Evolutionary conservation across 2,329 filamentous ascomycete genomes (phyloP).

Genomic region (Emydomyces testavorans): DNA sequence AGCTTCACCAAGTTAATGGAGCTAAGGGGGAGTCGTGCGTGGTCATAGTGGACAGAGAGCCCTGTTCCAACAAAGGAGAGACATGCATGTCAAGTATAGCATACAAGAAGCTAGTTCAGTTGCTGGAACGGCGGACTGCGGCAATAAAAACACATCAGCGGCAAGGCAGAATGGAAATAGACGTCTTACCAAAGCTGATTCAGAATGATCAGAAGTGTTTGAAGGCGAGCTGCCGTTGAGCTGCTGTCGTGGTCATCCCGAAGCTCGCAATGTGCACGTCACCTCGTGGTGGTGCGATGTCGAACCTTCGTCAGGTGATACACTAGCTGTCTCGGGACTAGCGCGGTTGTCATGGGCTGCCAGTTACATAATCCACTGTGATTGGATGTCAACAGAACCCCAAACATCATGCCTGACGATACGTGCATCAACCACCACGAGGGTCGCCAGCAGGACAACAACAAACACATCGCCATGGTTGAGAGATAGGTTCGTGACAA

Average conservation of each 20-base stretch:
- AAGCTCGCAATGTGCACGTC: constrained; percentile 11
- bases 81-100: background rate
- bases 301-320: background rate
- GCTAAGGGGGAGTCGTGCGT: constrained; percentile 8
- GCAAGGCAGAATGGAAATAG: constrained; percentile 12
- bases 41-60: constrained; percentile 4
- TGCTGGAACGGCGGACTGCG: constrained; percentile 1
- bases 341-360: constrained; percentile 2
- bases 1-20: constrained; percentile 1
- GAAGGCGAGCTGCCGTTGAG: constrained; percentile 5
- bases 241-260: constrained; percentile 5
- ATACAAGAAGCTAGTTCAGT: background rate
- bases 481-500: background rate
- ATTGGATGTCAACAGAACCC: background rate
- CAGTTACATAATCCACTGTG: constrained; percentile 5
- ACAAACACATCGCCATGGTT: background rate
- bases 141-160: background rate
- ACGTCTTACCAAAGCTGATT: constrained; percentile 7
- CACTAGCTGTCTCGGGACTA: background rate
- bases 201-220: constrained; percentile 1
- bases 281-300: background rate
- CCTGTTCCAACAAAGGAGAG: constrained; percentile 4
- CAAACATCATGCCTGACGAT: constrained; percentile 5
- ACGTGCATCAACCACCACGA: too few species aligned
- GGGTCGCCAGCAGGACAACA: too few species aligned